Evolutionary conservation across 225 moss, liverwort and hornwort genomes (phyloP), one percentile per base, ranked within the genome.

Genomic region (Polytrichum formosum): DNA sequence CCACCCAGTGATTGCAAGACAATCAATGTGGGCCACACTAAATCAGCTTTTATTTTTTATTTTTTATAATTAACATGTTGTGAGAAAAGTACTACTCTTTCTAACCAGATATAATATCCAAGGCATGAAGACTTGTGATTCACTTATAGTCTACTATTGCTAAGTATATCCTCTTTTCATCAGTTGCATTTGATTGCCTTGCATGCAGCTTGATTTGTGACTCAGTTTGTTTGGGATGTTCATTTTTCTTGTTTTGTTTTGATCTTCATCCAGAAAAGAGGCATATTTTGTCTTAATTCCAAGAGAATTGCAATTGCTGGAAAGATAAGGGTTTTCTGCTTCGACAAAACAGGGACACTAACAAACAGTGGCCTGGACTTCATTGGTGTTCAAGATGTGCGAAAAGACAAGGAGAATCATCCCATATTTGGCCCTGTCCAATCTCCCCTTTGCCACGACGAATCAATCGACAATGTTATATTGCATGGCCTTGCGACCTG

Each of bases 291-390:
- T 70, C 75, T 88, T 26, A 88, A 90, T 65, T 56, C 85, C 25
- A 90, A 85, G 79, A 81, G 90, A 59, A 83, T 85, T 64, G 83
- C 87, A 26, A 90, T 88, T 74, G 90, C 88, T 70, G 90, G 88
- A 65, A 90, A 90, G 78, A 81, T 90, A 63, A 77, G 81, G 33
- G 79, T 90, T 8, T 88, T 90, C 73, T 88, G 90, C 76, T 90
- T 90, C 58, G 90, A 90, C 69, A 90, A 90, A 73, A 88, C 87
- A 58, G 85, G 85, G 58, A 90, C 90, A 22, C 77, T 90, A 31
- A 90, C 90, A 67, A 83, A 85, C 75, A 76, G 73, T 69, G 77
- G 81, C 18, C 77, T 88, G 66, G 85, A 90, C 63, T 90, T 90
- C 67, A 67, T 88, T 61, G 81, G 83, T 23, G 31, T 88, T 26